Percentiles rank a stretch among this genome's conserved stretches.
Evolutionary conservation across 2,329 filamentous ascomycete species (phyloP).

Genomic region (Dendrostoma leiphaemia): DNA sequence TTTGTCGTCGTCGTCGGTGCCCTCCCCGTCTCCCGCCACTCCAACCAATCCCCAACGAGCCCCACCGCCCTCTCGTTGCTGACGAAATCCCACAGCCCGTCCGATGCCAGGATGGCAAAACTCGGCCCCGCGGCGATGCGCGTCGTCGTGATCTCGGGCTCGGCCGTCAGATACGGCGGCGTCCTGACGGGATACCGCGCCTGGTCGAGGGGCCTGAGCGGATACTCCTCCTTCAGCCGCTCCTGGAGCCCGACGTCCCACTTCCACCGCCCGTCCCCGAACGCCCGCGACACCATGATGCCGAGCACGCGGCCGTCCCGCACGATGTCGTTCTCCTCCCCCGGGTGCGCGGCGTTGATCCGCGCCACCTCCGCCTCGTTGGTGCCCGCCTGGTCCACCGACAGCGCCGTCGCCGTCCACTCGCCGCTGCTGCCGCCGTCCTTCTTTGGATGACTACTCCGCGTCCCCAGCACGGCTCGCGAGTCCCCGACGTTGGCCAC

Average conservation of each 20-base stretch:
- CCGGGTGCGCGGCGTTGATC: constrained; percentile 57
- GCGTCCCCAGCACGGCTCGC: constrained; percentile 58
- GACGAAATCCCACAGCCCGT: constrained; percentile 66
- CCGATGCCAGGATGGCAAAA: constrained; percentile 66
- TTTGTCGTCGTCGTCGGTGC: neutral
- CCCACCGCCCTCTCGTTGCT: constrained; percentile 56
- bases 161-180: constrained; percentile 67
- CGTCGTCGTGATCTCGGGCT: constrained; percentile 61
- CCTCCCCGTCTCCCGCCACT: constrained; percentile 20
- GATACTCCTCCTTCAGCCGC: neutral
- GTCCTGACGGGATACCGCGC: constrained; percentile 43
- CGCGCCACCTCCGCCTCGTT: constrained; percentile 57
- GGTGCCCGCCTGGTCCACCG: constrained; percentile 64
- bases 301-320: constrained; percentile 61
- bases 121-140: constrained; percentile 39
- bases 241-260: constrained; percentile 47
- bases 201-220: constrained; percentile 26
- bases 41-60: constrained; percentile 39
- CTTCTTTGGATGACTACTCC: constrained; percentile 30
- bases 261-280: constrained; percentile 69
- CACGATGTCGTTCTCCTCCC: constrained; percentile 53
- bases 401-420: constrained; percentile 55
- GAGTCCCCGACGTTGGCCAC: constrained; percentile 69
- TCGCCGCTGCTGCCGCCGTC: constrained; percentile 27
- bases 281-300: constrained; percentile 60